Evolutionary conservation across 225 moss, liverwort and hornwort genomes (phyloP).

Genomic region (Lunularia cruciata): DNA sequence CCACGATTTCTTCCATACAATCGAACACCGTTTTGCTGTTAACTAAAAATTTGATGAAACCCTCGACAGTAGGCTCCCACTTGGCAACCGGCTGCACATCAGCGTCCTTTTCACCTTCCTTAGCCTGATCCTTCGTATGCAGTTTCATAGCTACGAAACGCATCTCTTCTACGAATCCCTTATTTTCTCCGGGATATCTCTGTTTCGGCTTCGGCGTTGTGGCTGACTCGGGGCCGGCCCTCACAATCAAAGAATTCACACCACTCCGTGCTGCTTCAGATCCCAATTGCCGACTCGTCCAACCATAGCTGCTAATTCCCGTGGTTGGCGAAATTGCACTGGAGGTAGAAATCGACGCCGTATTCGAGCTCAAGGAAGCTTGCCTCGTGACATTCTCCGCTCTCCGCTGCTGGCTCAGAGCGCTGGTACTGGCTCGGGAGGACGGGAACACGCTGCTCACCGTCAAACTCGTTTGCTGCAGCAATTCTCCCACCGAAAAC

Average conservation of each 20-base stretch:
- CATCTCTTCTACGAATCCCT: constrained; percentile 99
- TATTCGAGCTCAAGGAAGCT: neutral
- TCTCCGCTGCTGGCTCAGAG: neutral
- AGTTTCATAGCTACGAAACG: constrained; percentile 96
- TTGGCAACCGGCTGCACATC: constrained; percentile 80
- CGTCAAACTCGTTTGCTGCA: constrained; percentile 18
- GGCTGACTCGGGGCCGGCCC: constrained; percentile 70
- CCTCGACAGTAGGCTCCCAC: constrained; percentile 68
- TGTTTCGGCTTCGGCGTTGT: constrained; percentile 58
- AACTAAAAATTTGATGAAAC: constrained; percentile 76
- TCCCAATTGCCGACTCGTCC: constrained; percentile 32
- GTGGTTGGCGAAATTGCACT: neutral
- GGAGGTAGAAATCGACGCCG: neutral
- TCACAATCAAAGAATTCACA: constrained; percentile 22
- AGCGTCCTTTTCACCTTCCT: constrained; percentile 81
- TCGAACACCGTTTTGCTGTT: constrained; percentile 89
- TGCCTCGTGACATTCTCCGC: constrained; percentile 22
- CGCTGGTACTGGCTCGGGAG: neutral
- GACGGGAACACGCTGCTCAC: neutral
- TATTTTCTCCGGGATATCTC: constrained; percentile 77
- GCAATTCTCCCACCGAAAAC: constrained; percentile 28
- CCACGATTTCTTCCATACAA: constrained; percentile 80
- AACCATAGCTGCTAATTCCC: constrained; percentile 13
- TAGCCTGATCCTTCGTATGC: constrained; percentile 93
- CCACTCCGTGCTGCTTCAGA: neutral